These are phyloP conservation scores for Cucurbita argyrosperma DNA, from an alignment of 306 rosid species.

Conservation along the genomic window DNA sequence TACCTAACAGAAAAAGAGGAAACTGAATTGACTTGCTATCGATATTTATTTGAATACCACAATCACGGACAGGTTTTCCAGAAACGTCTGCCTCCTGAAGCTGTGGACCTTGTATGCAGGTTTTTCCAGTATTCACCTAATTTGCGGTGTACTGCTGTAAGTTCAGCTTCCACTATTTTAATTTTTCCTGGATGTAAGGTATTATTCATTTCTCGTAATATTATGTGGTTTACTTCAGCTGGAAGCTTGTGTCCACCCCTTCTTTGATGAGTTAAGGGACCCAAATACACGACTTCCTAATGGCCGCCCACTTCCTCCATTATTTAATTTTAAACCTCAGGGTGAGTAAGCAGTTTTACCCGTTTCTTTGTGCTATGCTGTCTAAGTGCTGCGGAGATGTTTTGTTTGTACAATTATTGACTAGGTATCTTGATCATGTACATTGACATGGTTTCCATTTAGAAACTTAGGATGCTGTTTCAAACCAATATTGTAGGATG, in stretches of 20 bases:
- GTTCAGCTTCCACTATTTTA: constrained; percentile 8
- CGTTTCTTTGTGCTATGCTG: not conserved
- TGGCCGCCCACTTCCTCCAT: constrained; percentile 98
- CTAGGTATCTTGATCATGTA: not conserved
- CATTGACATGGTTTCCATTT: not conserved
- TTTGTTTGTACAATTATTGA: not conserved
- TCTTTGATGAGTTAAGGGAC: constrained; percentile 95
- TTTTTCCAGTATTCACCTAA: constrained; percentile 98
- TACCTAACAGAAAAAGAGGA: not conserved
- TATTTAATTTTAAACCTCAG: constrained; percentile 76
- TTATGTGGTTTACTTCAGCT: constrained; percentile 28
- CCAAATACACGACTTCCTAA: constrained; percentile 89
- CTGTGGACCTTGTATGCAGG: constrained; percentile 96
- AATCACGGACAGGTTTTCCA: constrained; percentile 62
- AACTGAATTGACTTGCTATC: not conserved
- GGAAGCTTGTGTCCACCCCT: constrained; percentile 98
- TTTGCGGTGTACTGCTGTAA: constrained; percentile 95
- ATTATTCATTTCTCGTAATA: not conserved
- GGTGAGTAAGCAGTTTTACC: constrained; percentile 29
- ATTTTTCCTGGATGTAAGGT: not conserved
- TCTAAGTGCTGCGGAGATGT: not conserved
- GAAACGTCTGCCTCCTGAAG: constrained; percentile 97
- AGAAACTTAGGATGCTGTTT: not conserved
- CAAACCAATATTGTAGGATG: not conserved
- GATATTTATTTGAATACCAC: not conserved